These are phyloP conservation scores for Cercospora citrullina DNA, from an alignment of 2,329 filamentous ascomycete species.

Conservation along the genomic window DNA sequence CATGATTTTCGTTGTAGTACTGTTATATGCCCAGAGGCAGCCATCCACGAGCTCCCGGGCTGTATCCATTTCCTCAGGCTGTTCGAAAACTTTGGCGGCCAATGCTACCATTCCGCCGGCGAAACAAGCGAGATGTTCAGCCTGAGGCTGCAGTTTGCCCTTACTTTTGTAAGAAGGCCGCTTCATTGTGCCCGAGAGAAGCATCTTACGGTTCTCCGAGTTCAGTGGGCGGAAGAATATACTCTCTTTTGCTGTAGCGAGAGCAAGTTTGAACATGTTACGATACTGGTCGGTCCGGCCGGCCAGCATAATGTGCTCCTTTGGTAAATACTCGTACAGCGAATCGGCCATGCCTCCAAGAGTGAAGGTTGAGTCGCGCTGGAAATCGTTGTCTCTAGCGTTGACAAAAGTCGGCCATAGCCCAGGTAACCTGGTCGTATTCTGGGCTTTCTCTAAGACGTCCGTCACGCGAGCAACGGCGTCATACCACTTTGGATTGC, in stretches of 20 bases:
- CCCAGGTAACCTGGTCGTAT: conserved; percentile 58
- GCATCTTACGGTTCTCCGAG: conserved; percentile 40
- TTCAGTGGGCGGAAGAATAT: conserved; percentile 50
- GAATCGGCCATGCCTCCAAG: conserved; percentile 41
- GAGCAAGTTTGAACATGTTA: conserved; percentile 50
- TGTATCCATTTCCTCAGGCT: conserved; percentile 55
- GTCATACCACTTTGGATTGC: conserved; percentile 62
- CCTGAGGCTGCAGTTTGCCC: conserved; percentile 24
- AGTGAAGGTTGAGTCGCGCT: conserved; percentile 36
- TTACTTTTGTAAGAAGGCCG: conserved; percentile 12
- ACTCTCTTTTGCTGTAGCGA: conserved; percentile 50
- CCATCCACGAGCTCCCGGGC: conserved; percentile 62
- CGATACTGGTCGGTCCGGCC: conserved; percentile 43
- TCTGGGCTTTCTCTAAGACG: conserved; percentile 56
- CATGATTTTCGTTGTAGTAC: conserved; percentile 60
- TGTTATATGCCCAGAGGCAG: conserved; percentile 63
- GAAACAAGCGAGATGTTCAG: conserved; percentile 61
- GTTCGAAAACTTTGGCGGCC: conserved; percentile 59
- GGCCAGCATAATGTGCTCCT: conserved; percentile 34
- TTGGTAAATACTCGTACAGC: conserved; percentile 39
- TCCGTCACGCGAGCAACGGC: conserved; percentile 60
- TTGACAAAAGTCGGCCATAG: conserved; percentile 62
- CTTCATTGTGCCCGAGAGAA: conserved; percentile 27
- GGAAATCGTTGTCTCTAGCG: conserved; percentile 40
- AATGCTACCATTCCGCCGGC: conserved; percentile 70